Base-by-base conservation (phyloP, 106 monocot genomes). In the Allium fistulosum region DNA sequence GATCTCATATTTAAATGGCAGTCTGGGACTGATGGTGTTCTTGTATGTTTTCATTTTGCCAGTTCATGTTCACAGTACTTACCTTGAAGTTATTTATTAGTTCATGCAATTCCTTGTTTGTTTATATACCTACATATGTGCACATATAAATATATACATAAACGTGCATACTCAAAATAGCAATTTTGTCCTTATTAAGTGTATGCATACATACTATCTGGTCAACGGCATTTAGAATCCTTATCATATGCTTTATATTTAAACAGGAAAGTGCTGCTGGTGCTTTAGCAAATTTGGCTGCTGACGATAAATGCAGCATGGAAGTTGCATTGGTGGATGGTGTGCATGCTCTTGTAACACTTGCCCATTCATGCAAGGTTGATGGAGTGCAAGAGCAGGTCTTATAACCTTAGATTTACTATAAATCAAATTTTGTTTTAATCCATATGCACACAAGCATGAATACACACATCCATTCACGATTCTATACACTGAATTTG, bases 311-410 rank as follows among this genome's bases (percentile, higher is more conserved):
- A 79, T 97, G 97, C 62, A 97, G 97, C 71, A 71, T 97, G 77
- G 97, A 97, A 72, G 86, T 97, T 70, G 92, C 92, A 63, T 49
- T 70, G 68, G 86, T 87, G 18, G 97, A 92, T 70, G 97, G 97
- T 16, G 92, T 97, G 53, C 84, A 89, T 71, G 97, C 97, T 64
- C 74, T 97, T 58, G 97, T 97, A 63, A 90, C 69, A 74, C 97
- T 97, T 78, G 92, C 97, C 72, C 86, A 84, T 4, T 84, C 82
- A 10, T 97, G 97, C 78, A 97, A 89, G 74, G 78, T 81, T 70
- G 97, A 97, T 73, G 92, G 97, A 76, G 97, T 97, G 58, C 92
- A 89, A 62, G 97, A 97, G 75, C 96, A 97, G 96, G 96, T 97
- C 48, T 77, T 11, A 55, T 10, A 66, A 17, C n/a, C 17, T 18